These are phyloP conservation scores for Colletotrichum zoysiae DNA, from an alignment of 2,329 filamentous ascomycete species.

Conservation along the genomic window DNA sequence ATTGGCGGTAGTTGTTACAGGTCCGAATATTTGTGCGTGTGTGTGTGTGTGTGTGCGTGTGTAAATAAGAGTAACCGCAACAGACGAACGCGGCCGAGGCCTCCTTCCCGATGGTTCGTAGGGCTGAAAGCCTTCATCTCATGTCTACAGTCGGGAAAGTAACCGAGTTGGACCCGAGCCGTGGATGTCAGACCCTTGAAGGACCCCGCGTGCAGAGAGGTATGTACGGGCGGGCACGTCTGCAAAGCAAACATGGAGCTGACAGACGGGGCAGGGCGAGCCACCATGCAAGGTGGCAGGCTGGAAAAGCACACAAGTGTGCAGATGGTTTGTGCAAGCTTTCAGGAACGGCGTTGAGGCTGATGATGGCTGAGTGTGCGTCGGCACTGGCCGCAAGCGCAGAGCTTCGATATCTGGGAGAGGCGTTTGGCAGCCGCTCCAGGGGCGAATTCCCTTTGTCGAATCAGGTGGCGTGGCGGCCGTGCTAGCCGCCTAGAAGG, in stretches of 20 bases:
- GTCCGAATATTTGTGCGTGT: neutral
- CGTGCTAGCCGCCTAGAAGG: neutral
- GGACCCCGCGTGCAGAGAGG: conserved; percentile 10
- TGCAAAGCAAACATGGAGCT: conserved; percentile 15
- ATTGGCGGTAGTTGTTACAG: neutral
- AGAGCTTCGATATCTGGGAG: neutral
- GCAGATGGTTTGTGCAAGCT: conserved; percentile 4
- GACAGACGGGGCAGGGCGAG: conserved; percentile 23
- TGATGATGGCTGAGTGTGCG: conserved; percentile 23
- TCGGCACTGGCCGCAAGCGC: conserved; percentile 33
- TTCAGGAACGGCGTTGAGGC: conserved; percentile 18
- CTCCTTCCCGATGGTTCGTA: neutral
- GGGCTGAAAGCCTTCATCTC: conserved; percentile 26
- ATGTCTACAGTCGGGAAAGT: conserved; percentile 17
- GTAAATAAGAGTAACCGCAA: neutral
- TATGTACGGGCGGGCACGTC: conserved; percentile 10
- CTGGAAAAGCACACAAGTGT: neutral
- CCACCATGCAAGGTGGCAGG: conserved; percentile 3
- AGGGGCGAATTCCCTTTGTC: conserved; percentile 13
- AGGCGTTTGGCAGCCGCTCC: neutral
- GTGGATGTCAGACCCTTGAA: conserved; percentile 14
- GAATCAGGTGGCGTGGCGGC: conserved; percentile 1
- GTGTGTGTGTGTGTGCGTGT: neutral
- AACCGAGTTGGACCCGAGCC: conserved; percentile 18
- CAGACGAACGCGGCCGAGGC: conserved; percentile 10